phyloP scores from a whole-genome alignment of 176 grass and related monocot genomes.

The Phoenix dactylifera region DNA sequence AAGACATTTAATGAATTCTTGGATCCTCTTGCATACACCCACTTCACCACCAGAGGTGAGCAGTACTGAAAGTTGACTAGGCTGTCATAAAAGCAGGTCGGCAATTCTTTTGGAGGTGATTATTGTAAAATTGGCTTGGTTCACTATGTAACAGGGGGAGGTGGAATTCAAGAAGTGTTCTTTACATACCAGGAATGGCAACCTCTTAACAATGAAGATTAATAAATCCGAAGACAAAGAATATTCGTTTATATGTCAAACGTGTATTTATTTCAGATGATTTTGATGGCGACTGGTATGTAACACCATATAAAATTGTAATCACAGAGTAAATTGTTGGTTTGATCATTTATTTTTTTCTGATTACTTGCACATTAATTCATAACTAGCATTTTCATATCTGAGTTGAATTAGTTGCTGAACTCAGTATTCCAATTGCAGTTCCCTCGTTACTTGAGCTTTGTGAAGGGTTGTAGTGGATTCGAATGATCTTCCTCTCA shows the following conservation, averaged over 20 bases:
- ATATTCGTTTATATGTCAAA: slow-evolving; percentile 84
- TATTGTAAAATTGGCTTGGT: too few relatives aligned
- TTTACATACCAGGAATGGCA: slow-evolving; percentile 91
- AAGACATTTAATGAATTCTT: slow-evolving; percentile 93
- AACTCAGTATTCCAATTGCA: slow-evolving; percentile 23
- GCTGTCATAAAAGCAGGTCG: too few relatives aligned
- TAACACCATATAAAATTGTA: too few relatives aligned
- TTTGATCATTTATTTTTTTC: not conserved
- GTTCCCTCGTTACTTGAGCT: slow-evolving; percentile 90
- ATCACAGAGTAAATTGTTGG: too few relatives aligned
- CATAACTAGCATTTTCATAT: too few relatives aligned
- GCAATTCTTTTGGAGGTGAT: too few relatives aligned
- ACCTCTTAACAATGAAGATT: slow-evolving; percentile 81
- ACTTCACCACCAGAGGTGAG: slow-evolving; percentile 82
- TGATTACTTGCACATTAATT: not conserved
- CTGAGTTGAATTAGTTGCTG: slow-evolving; percentile 3
- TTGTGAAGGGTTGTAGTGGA: slow-evolving; percentile 91
- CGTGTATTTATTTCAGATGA: slow-evolving; percentile 90
- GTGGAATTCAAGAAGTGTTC: slow-evolving; percentile 92
- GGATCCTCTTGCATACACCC: slow-evolving; percentile 68
- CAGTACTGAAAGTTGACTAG: not conserved
- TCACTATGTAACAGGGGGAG: slow-evolving; percentile 45
- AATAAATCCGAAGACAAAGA: slow-evolving; percentile 86
- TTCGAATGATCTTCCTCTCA: slow-evolving; percentile 86
- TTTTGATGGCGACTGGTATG: slow-evolving; percentile 87